A percentile compares a stretch with the other conserved stretches of the same genome.
Evolutionary conservation across 108 stramenopile species (phyloP).

Genomic region (Pinguiococcus pyrenoidosus): DNA sequence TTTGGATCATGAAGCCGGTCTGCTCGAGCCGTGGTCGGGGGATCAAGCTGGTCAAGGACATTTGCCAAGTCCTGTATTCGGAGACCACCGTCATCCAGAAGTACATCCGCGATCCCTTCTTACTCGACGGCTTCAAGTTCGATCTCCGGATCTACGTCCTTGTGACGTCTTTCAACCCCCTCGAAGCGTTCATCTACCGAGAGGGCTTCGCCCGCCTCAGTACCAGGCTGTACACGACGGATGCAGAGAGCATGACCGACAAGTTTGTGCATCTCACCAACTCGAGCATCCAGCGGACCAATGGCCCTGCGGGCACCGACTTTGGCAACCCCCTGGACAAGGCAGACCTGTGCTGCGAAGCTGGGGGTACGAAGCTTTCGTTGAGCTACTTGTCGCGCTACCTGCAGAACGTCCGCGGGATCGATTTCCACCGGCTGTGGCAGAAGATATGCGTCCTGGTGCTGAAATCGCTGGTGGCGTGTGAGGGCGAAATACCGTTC

Average conservation of each 20-base stretch:
- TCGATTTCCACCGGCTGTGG: constrained; percentile 15
- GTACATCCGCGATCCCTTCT: constrained; percentile 33
- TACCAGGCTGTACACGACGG: constrained; percentile 24
- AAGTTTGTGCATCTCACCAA: constrained; percentile 43
- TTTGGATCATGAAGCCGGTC: constrained; percentile 72
- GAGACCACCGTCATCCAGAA: constrained; percentile 47
- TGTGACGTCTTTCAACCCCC: constrained; percentile 52
- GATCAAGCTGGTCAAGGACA: constrained; percentile 49
- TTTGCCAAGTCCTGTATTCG: constrained; percentile 49
- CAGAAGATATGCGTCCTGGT: constrained; percentile 14
- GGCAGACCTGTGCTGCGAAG: background rate
- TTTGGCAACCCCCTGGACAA: too few species aligned
- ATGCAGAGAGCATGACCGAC: constrained; percentile 14
- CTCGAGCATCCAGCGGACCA: constrained; percentile 27
- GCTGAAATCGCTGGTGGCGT: constrained; percentile 41
- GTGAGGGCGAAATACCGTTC: background rate
- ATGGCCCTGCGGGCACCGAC: background rate
- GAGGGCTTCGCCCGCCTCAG: constrained; percentile 57
- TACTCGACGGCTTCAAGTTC: constrained; percentile 48
- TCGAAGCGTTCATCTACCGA: constrained; percentile 62
- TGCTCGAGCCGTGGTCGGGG: constrained; percentile 60
- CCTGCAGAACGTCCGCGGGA: too few species aligned
- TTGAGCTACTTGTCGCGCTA: constrained; percentile 6
- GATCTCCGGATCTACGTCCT: constrained; percentile 66
- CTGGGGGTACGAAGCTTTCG: constrained; percentile 5